Evolutionary conservation across 1,284 basidiomycete genomes (phyloP).

Genomic region (Fomitopsis palustris): DNA sequence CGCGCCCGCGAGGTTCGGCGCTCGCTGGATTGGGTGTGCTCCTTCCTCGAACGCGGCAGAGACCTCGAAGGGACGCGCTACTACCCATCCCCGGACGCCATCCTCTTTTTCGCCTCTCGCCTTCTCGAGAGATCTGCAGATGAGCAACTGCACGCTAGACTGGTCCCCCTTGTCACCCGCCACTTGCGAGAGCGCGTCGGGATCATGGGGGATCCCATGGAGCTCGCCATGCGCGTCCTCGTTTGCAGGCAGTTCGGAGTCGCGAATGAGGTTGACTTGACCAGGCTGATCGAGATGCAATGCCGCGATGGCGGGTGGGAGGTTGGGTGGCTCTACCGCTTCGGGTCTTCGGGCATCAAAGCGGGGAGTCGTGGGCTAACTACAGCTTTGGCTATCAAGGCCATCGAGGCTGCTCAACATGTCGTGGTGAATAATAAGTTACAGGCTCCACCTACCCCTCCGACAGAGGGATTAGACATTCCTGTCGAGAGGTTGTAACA

Average conservation of each 20-base stretch:
- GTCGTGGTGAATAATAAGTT: no score
- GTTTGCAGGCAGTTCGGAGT: constrained; percentile 23
- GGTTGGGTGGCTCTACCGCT: constrained; percentile 41
- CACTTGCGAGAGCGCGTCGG: constrained; percentile 43
- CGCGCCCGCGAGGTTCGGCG: constrained; percentile 39
- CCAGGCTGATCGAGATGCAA: constrained; percentile 36
- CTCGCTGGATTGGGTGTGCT: constrained; percentile 43
- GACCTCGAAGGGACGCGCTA: constrained; percentile 50
- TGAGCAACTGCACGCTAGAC: constrained; percentile 28
- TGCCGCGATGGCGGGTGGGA: constrained; percentile 41
- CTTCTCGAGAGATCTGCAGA: constrained; percentile 35
- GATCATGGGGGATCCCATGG: constrained; percentile 36
- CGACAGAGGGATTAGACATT: no score
- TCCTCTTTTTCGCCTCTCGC: constrained; percentile 45
- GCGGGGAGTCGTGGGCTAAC: constrained; percentile 44
- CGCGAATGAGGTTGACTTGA: constrained; percentile 34
- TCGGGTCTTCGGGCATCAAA: constrained; percentile 32
- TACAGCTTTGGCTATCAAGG: constrained; percentile 34
- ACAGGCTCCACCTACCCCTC: no score
- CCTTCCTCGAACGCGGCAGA: constrained; percentile 42
- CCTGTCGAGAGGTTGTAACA: no score
- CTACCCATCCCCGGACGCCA: constrained; percentile 44
- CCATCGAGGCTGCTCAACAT: constrained; percentile 14
- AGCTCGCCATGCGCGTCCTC: constrained; percentile 40
- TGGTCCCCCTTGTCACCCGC: constrained; percentile 36